phyloP scores from a whole-genome alignment of 2,329 filamentous ascomycete genomes.

The Parastagonospora nodorum region DNA sequence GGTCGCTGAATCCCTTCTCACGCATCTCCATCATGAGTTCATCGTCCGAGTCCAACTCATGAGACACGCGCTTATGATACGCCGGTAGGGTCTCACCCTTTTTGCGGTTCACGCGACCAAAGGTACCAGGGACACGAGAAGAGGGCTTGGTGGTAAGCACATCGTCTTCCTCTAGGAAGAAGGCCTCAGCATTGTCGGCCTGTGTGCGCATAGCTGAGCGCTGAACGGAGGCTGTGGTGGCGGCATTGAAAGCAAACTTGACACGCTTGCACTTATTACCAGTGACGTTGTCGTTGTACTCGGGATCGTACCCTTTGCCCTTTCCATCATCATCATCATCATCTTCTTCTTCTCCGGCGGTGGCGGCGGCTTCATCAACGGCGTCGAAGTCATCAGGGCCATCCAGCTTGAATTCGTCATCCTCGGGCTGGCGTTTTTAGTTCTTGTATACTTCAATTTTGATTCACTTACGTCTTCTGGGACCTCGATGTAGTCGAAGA shows the following conservation, averaged over 20 bases:
- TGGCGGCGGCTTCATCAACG: constrained; percentile 4
- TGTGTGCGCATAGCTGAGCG: constrained; percentile 9
- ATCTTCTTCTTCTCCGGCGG: constrained; percentile 8
- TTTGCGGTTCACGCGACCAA: constrained; percentile 23
- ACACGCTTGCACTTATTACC: constrained; percentile 25
- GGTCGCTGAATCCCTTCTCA: constrained; percentile 50
- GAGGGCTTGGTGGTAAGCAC: constrained; percentile 6
- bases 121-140: constrained; percentile 26
- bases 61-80: constrained; percentile 48
- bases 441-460: not conserved
- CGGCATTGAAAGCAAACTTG: not conserved
- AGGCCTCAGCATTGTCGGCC: constrained; percentile 17
- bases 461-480: constrained; percentile 9
- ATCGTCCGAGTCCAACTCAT: constrained; percentile 55
- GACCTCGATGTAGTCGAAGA: constrained; percentile 3
- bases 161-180: constrained; percentile 28
- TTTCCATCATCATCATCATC: constrained; percentile 8
- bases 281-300: constrained; percentile 6
- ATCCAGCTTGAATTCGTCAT: constrained; percentile 26
- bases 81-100: constrained; percentile 47
- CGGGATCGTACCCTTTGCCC: constrained; percentile 10
- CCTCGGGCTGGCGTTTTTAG: constrained; percentile 14
- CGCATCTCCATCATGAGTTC: constrained; percentile 53
- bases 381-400: constrained; percentile 11
- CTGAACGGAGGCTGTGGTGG: constrained; percentile 2